Evolutionary conservation across 768 basidiomycete species (phyloP).

Genomic region (Ramaria sp.): DNA sequence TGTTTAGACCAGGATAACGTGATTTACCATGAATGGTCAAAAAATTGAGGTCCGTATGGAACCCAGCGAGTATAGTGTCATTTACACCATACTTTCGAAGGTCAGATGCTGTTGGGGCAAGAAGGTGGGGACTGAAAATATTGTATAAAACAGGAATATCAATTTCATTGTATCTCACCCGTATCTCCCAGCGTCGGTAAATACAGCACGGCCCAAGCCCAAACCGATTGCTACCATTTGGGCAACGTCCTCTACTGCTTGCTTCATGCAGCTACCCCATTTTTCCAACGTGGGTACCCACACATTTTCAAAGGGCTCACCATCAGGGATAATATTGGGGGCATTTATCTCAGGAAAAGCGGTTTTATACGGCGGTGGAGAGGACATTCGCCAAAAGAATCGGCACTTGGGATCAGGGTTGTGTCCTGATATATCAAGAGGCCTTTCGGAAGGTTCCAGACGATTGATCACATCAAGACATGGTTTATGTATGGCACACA

Average conservation of each 20-base stretch:
- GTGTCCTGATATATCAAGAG: slow-evolving; percentile 72
- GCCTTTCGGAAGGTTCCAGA: slow-evolving; percentile 69
- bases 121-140: slow-evolving; percentile 57
- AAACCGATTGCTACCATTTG: slow-evolving; percentile 84
- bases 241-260: slow-evolving; percentile 75
- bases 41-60: slow-evolving; percentile 91
- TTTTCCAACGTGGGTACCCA: slow-evolving; percentile 73
- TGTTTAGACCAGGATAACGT: slow-evolving; percentile 78
- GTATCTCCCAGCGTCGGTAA: slow-evolving; percentile 73
- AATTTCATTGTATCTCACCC: slow-evolving; percentile 40
- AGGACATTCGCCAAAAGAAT: slow-evolving; percentile 83
- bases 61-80: slow-evolving; percentile 85
- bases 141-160: neutral
- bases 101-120: slow-evolving; percentile 92
- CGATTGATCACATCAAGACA: slow-evolving; percentile 70
- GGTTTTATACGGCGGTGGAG: slow-evolving; percentile 65
- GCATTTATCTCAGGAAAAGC: slow-evolving; percentile 69
- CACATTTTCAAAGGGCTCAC: slow-evolving; percentile 37
- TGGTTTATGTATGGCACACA: slow-evolving; percentile 72
- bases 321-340: slow-evolving; percentile 70
- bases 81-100: slow-evolving; percentile 65
- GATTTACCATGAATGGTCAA: slow-evolving; percentile 86
- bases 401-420: slow-evolving; percentile 90
- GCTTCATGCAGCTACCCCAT: slow-evolving; percentile 86
- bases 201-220: slow-evolving; percentile 55